Percentiles rank a stretch among this genome's conserved stretches.
Evolutionary conservation across 306 rosid species (phyloP).

Genomic region (Malus sieversii): DNA sequence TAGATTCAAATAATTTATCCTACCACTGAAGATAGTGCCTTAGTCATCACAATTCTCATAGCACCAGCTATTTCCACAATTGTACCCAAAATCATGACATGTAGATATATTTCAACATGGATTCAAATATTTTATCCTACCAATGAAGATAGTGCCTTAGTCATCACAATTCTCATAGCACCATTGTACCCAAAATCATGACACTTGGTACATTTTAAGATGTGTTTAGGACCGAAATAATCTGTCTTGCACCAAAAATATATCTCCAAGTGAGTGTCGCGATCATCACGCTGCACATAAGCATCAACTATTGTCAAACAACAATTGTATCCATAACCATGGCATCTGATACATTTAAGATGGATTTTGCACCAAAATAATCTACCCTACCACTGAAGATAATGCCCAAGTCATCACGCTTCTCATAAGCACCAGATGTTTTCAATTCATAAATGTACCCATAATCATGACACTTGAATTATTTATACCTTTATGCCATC

Average conservation of each 20-base stretch:
- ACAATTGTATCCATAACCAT: slow-evolving; percentile 8
- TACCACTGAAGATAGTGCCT: no score
- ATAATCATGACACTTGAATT: slow-evolving; percentile 14
- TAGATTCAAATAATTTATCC: neutral
- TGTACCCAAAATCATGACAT: slow-evolving; percentile 11
- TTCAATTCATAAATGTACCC: neutral
- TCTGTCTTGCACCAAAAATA: no score
- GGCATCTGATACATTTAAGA: neutral
- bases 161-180: no score
- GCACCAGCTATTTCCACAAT: neutral
- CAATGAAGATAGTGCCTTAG: no score
- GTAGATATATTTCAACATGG: no score
- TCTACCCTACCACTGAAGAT: neutral
- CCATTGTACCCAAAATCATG: neutral
- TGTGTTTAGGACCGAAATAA: no score
- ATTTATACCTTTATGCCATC: slow-evolving; percentile 3
- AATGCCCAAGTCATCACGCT: neutral
- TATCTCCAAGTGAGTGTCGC: no score
- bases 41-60: no score
- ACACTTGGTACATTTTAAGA: neutral
- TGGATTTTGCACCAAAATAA: neutral
- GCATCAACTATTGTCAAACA: neutral
- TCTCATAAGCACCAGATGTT: neutral
- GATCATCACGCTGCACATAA: neutral
- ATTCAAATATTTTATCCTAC: no score